These are phyloP conservation scores for Fusarium haematococcum DNA, from an alignment of 2,329 filamentous ascomycete species.

Conservation along the genomic window DNA sequence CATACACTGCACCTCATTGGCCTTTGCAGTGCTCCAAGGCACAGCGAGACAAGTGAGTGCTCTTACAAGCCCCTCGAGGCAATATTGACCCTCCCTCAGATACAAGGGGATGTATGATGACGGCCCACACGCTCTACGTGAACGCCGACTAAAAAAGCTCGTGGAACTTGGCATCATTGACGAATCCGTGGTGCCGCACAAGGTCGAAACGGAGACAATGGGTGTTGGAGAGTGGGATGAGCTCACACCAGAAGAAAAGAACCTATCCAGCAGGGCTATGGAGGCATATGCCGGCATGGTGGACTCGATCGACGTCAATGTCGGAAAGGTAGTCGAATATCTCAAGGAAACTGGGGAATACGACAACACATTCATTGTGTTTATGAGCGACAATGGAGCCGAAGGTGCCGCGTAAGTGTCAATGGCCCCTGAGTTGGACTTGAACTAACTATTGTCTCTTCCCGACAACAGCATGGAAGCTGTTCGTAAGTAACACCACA, in stretches of 20 bases:
- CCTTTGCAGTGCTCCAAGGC: slow-evolving; percentile 68
- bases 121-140: slow-evolving; percentile 50
- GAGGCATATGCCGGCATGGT: slow-evolving; percentile 74
- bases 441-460: background rate
- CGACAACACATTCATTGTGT: slow-evolving; percentile 73
- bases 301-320: slow-evolving; percentile 69
- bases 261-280: slow-evolving; percentile 65
- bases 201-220: slow-evolving; percentile 49
- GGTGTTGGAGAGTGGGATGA: slow-evolving; percentile 60
- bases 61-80: slow-evolving; percentile 25
- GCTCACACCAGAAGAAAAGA: slow-evolving; percentile 57
- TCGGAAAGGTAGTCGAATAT: slow-evolving; percentile 69
- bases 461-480: background rate
- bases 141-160: slow-evolving; percentile 62
- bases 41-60: slow-evolving; percentile 59
- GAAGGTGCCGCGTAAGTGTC: slow-evolving; percentile 62
- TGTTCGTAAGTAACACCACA: background rate
- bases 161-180: slow-evolving; percentile 67
- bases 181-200: slow-evolving; percentile 61
- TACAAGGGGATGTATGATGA: background rate
- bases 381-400: slow-evolving; percentile 72
- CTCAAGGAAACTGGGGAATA: slow-evolving; percentile 67
- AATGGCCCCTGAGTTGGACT: background rate
- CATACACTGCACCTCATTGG: slow-evolving; percentile 72
- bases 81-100: background rate